These are phyloP conservation scores for Claviceps quebecensis DNA, from an alignment of 2,329 filamentous ascomycete species.

Conservation along the genomic window DNA sequence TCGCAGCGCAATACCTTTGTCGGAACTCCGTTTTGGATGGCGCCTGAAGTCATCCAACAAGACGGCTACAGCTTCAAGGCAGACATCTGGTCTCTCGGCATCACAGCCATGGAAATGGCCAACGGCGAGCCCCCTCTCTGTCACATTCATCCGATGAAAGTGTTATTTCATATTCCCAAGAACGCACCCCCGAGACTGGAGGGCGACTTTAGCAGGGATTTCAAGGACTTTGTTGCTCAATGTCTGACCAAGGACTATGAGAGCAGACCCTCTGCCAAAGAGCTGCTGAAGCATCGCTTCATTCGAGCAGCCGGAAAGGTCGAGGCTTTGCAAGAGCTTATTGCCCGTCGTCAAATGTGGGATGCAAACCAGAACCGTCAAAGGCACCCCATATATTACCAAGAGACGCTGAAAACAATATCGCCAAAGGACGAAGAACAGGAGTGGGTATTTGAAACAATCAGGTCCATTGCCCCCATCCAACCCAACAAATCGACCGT, in stretches of 20 bases:
- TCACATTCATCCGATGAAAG: slow-evolving; percentile 83
- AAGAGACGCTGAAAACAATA: slow-evolving; percentile 73
- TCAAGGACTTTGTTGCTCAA: slow-evolving; percentile 84
- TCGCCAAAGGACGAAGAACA: slow-evolving; percentile 56
- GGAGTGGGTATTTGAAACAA: slow-evolving; percentile 91
- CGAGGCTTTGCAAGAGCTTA: slow-evolving; percentile 75
- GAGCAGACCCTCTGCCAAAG: slow-evolving; percentile 67
- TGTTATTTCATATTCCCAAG: slow-evolving; percentile 82
- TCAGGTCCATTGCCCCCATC: slow-evolving; percentile 49
- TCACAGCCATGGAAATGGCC: slow-evolving; percentile 81
- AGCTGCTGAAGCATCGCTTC: slow-evolving; percentile 78
- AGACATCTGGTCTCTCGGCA: slow-evolving; percentile 86
- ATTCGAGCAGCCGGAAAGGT: slow-evolving; percentile 77
- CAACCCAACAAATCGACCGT: slow-evolving; percentile 38
- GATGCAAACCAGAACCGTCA: slow-evolving; percentile 59
- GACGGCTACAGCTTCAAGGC: slow-evolving; percentile 74
- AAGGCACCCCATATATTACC: slow-evolving; percentile 72
- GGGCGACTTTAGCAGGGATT: slow-evolving; percentile 74
- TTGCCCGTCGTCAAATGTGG: slow-evolving; percentile 69
- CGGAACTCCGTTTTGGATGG: slow-evolving; percentile 96
- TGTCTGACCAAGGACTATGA: slow-evolving; percentile 91
- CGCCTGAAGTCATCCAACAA: slow-evolving; percentile 85
- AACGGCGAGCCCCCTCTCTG: slow-evolving; percentile 81
- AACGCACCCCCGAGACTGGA: slow-evolving; percentile 73
- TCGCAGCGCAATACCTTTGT: slow-evolving; percentile 96